These are phyloP conservation scores for Solanum dulcamara DNA, from an alignment of 257 asterid species.

Conservation along the genomic window DNA sequence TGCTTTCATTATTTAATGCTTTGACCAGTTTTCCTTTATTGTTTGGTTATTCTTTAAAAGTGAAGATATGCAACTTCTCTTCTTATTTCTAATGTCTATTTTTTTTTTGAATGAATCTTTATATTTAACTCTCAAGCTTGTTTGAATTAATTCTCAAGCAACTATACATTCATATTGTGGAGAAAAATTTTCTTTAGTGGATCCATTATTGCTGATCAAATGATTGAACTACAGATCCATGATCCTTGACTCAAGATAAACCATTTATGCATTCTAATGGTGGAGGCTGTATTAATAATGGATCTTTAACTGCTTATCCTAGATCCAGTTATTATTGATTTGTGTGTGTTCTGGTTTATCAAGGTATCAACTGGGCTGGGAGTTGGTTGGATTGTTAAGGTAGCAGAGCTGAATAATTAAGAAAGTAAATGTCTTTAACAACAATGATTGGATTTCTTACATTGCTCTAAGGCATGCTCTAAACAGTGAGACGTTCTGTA, in stretches of 20 bases:
- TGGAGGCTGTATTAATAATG: background rate
- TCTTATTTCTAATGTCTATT: background rate
- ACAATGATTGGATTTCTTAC: background rate
- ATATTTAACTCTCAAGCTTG: background rate
- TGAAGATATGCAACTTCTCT: background rate
- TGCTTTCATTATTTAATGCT: background rate
- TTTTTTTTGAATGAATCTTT: background rate
- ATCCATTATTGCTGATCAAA: background rate
- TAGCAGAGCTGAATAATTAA: background rate
- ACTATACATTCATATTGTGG: background rate
- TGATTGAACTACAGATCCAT: background rate
- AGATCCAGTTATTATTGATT: background rate
- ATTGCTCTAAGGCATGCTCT: background rate
- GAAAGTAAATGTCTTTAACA: background rate
- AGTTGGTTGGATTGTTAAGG: background rate
- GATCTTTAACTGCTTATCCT: background rate
- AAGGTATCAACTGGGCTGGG: background rate
- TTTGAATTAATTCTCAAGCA: background rate
- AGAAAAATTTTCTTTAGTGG: background rate
- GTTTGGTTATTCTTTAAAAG: background rate
- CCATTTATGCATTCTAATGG: background rate
- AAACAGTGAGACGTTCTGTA: background rate
- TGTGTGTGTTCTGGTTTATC: background rate
- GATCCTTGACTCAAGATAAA: background rate
- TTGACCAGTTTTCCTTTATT: background rate